phyloP scores from a whole-genome alignment of 2,329 filamentous ascomycete genomes.

The Alternaria ethzedia region DNA sequence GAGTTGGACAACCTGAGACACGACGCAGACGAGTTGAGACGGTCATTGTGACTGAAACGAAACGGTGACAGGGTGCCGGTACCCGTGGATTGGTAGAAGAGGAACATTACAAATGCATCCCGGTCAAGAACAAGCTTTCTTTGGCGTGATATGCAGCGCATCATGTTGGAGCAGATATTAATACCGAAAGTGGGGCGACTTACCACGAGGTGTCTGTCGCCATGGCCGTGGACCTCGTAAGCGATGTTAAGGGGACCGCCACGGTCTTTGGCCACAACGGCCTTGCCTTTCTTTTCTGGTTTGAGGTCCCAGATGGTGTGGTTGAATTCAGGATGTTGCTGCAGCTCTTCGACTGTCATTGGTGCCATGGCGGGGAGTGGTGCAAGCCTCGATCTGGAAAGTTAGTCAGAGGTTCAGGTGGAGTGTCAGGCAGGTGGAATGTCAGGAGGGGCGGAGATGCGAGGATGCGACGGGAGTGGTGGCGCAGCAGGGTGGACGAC shows the following conservation, averaged over 20 bases:
- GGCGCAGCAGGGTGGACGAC: slow-evolving; percentile 20
- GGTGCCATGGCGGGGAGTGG: slow-evolving; percentile 31
- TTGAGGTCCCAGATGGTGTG: slow-evolving; percentile 73
- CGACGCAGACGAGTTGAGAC: slow-evolving; percentile 37
- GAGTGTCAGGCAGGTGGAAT: background rate
- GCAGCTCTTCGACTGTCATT: slow-evolving; percentile 63
- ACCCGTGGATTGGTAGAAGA: slow-evolving; percentile 9
- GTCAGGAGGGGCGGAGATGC: slow-evolving; percentile 4
- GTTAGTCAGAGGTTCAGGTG: background rate
- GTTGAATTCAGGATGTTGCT: slow-evolving; percentile 69
- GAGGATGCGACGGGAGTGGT: slow-evolving; percentile 12
- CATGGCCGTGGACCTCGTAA: slow-evolving; percentile 81
- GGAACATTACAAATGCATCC: slow-evolving; percentile 32
- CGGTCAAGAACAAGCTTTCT: background rate
- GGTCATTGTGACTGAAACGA: slow-evolving; percentile 46
- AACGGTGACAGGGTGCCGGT: slow-evolving; percentile 30
- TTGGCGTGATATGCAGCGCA: slow-evolving; percentile 21
- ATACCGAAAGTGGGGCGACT: slow-evolving; percentile 47
- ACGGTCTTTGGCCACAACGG: slow-evolving; percentile 70
- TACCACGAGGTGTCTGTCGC: slow-evolving; percentile 75
- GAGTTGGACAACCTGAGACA: slow-evolving; percentile 36
- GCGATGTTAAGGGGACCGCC: slow-evolving; percentile 78
- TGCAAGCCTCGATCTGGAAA: background rate
- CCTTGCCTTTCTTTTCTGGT: slow-evolving; percentile 66
- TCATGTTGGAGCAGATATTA: slow-evolving; percentile 17